phyloP scores from a whole-genome alignment of 1,284 basidiomycete species.

The Ceratobasidium sp. region DNA sequence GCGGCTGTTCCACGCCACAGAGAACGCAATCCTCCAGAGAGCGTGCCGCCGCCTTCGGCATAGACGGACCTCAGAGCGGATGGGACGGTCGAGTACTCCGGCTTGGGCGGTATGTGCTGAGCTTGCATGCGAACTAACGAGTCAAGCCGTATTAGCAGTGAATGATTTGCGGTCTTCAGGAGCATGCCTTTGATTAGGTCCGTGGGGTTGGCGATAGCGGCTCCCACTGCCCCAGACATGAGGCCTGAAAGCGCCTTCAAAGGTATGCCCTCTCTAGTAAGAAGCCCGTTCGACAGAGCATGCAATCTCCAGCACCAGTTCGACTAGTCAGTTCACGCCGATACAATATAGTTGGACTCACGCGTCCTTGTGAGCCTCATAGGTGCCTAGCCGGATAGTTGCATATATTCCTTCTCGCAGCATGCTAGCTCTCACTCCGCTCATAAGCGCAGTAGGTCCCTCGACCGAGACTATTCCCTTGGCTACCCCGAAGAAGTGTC shows the following conservation, averaged over 20 bases:
- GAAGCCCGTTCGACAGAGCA: conserved; percentile 51
- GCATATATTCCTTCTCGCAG: conserved; percentile 57
- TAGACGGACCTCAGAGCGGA: conserved; percentile 56
- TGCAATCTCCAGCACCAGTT: background rate
- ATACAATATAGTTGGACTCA: conserved; percentile 48
- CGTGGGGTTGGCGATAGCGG: conserved; percentile 58
- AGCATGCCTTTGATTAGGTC: conserved; percentile 57
- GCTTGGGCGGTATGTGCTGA: conserved; percentile 54
- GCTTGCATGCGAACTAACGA: conserved; percentile 58
- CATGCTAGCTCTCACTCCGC: conserved; percentile 57
- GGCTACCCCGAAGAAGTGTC: conserved; percentile 56
- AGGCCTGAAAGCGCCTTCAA: conserved; percentile 57
- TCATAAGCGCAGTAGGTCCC: conserved; percentile 55
- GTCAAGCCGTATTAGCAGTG: background rate
- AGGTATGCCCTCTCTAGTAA: conserved; percentile 55
- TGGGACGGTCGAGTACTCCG: conserved; percentile 55
- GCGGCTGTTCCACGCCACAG: conserved; percentile 57
- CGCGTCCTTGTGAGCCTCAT: conserved; percentile 59
- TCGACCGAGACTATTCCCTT: conserved; percentile 56
- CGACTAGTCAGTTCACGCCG: background rate
- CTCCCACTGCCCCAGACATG: conserved; percentile 56
- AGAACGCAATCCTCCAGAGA: conserved; percentile 53
- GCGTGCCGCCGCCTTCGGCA: conserved; percentile 53
- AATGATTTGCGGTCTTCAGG: background rate
- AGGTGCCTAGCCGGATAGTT: conserved; percentile 57